Conservation (phyloP, 495 filamentous ascomycete genomes). For the Xylaria sp. region DNA sequence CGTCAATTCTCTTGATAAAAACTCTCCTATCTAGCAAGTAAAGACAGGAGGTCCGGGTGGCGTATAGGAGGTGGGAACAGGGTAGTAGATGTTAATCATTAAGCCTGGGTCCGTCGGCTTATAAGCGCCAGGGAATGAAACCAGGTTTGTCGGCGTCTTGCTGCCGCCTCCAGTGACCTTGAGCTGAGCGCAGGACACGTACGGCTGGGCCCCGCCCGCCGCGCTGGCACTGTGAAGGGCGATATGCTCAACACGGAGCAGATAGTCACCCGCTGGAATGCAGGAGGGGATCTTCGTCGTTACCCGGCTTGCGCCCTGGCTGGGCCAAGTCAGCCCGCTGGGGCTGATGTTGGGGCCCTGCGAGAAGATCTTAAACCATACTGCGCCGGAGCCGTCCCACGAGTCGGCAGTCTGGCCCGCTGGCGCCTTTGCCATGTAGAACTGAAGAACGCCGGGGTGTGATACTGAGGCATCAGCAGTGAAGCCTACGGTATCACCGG, state of each 20-base stretch:
- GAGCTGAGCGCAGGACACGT: slow-evolving; percentile 49
- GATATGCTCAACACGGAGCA: slow-evolving; percentile 66
- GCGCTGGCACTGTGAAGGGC: slow-evolving; percentile 55
- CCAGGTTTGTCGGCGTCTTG: slow-evolving; percentile 40
- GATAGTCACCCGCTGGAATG: slow-evolving; percentile 61
- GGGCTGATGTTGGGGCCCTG: slow-evolving; percentile 46
- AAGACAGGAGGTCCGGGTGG: slow-evolving; percentile 57
- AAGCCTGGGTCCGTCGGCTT: slow-evolving; percentile 44
- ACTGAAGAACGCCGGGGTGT: slow-evolving; percentile 49
- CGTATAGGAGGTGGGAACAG: slow-evolving; percentile 46
- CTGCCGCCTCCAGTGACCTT: slow-evolving; percentile 44
- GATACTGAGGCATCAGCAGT: slow-evolving; percentile 47
- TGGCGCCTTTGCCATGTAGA: slow-evolving; percentile 56
- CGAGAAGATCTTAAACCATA: slow-evolving; percentile 59
- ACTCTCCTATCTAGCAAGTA: slow-evolving; percentile 36
- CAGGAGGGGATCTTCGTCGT: slow-evolving; percentile 56
- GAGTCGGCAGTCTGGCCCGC: slow-evolving; percentile 47
- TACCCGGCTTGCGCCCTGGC: slow-evolving; percentile 42
- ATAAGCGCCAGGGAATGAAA: slow-evolving; percentile 46
- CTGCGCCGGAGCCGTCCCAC: slow-evolving; percentile 53
- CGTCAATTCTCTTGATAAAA: not conserved
- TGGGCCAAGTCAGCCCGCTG: slow-evolving; percentile 47
- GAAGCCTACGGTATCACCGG: slow-evolving; percentile 52
- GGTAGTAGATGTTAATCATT: slow-evolving; percentile 49
- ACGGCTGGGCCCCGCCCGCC: slow-evolving; percentile 57